A percentile compares a stretch with the other conserved stretches of the same genome.
phyloP scores from a whole-genome alignment of 257 asterid genomes.

The Nicotiana otophora region DNA sequence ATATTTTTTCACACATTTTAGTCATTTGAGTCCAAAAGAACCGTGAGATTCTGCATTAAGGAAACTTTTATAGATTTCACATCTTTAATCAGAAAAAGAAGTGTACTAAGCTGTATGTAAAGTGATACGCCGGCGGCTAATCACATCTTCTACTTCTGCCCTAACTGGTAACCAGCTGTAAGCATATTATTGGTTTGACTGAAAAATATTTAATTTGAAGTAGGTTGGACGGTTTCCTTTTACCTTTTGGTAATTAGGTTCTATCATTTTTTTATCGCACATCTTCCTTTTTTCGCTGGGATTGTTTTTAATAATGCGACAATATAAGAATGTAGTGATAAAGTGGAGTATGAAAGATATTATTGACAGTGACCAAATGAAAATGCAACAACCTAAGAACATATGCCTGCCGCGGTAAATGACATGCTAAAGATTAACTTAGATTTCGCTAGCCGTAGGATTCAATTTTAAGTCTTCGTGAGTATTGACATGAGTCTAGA shows the following conservation, averaged over 20 bases:
- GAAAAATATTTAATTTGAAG: not conserved
- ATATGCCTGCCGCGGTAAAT: not conserved
- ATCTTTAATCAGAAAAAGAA: too few species aligned
- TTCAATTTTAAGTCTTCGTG: not conserved
- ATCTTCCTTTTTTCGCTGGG: not conserved
- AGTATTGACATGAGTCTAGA: not conserved
- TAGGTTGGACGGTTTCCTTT: not conserved
- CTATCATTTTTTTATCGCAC: not conserved
- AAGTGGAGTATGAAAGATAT: not conserved
- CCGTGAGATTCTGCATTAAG: too few species aligned
- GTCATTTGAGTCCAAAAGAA: too few species aligned
- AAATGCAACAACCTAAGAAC: not conserved
- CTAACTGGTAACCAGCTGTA: not conserved
- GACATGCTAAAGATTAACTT: not conserved
- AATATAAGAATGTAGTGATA: not conserved
- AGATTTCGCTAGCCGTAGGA: not conserved
- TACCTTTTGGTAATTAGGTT: not conserved
- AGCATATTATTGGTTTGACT: not conserved
- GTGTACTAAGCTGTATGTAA: not conserved
- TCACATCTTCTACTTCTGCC: not conserved
- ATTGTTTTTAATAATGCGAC: not conserved
- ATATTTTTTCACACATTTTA: too few species aligned
- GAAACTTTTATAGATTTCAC: too few species aligned
- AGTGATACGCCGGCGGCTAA: constrained; percentile 1
- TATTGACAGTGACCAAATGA: not conserved